These are phyloP conservation scores for Zymoseptoria brevis DNA, from an alignment of 2,329 filamentous ascomycete species.

Conservation along the genomic window DNA sequence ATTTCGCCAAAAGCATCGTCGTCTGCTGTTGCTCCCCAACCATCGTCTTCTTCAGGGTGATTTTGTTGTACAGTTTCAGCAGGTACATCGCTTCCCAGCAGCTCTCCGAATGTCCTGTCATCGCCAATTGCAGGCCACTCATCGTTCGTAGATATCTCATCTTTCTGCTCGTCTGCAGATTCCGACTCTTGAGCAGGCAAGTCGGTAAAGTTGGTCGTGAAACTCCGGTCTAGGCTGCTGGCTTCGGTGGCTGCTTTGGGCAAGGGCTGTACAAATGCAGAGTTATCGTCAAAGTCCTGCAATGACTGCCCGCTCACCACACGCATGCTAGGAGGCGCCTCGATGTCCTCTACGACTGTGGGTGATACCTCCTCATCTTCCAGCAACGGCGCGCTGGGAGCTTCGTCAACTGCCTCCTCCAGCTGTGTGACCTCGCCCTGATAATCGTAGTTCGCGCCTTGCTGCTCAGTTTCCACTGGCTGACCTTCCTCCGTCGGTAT, in stretches of 20 bases:
- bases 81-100: conserved; percentile 16
- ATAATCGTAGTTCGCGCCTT: conserved; percentile 34
- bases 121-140: conserved; percentile 26
- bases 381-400: conserved; percentile 35
- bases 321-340: conserved; percentile 6
- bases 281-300: conserved; percentile 12
- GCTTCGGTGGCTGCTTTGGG: conserved; percentile 10
- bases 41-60: background rate
- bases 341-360: conserved; percentile 12
- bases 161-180: conserved; percentile 8
- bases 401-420: conserved; percentile 40
- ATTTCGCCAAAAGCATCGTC: conserved; percentile 13
- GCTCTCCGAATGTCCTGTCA: conserved; percentile 27
- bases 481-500: background rate
- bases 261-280: conserved; percentile 10
- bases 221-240: conserved; percentile 23
- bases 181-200: conserved; percentile 8
- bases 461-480: background rate
- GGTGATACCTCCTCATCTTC: conserved; percentile 32
- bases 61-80: background rate
- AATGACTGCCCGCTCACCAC: conserved; percentile 9
- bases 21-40: conserved; percentile 1
- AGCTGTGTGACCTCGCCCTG: conserved; percentile 39
- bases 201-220: conserved; percentile 28
- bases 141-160: conserved; percentile 8